These are phyloP conservation scores for Trichoderma asperellum DNA, from an alignment of 2,329 filamentous ascomycete species.

Conservation along the genomic window DNA sequence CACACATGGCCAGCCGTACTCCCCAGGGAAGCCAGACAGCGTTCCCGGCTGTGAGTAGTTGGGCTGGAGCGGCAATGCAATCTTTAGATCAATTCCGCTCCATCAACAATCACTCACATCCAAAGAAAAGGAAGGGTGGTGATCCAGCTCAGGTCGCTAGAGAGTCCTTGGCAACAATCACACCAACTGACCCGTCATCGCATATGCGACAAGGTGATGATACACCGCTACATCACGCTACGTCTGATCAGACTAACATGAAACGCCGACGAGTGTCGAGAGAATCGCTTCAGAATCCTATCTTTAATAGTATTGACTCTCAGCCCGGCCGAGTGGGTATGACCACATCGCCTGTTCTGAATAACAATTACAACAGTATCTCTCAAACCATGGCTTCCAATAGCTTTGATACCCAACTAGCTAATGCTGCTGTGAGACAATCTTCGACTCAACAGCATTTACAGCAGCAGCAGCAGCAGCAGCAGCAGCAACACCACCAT, in stretches of 20 bases:
- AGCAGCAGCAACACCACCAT: conserved; percentile 7
- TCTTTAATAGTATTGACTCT: conserved; percentile 18
- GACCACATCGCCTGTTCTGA: conserved; percentile 29
- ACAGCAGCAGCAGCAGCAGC: conserved; percentile 4
- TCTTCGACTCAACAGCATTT: conserved; percentile 26
- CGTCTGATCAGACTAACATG: conserved; percentile 27
- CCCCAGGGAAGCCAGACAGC: conserved; percentile 5
- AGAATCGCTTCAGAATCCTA: conserved; percentile 30
- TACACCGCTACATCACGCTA: conserved; percentile 25
- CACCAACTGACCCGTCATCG: conserved; percentile 3
- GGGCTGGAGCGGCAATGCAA: conserved; percentile 23
- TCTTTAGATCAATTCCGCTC: conserved; percentile 15
- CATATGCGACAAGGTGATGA: conserved; percentile 28
- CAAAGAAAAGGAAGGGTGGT: conserved; percentile 20
- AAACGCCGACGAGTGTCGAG: conserved; percentile 39
- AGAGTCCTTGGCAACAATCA: conserved; percentile 3
- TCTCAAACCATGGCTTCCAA: conserved; percentile 29
- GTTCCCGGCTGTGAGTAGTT: conserved; percentile 2
- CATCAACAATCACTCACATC: conserved; percentile 14
- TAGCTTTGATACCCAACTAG: conserved; percentile 32
- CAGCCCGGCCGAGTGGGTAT: conserved; percentile 27
- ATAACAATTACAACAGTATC: conserved; percentile 24
- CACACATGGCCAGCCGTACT: not conserved
- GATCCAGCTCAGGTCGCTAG: conserved; percentile 13
- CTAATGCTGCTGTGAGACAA: conserved; percentile 24